These are phyloP conservation scores for Tylopilus vinaceipallidus DNA, from an alignment of 768 basidiomycete genomes.

Conservation along the genomic window DNA sequence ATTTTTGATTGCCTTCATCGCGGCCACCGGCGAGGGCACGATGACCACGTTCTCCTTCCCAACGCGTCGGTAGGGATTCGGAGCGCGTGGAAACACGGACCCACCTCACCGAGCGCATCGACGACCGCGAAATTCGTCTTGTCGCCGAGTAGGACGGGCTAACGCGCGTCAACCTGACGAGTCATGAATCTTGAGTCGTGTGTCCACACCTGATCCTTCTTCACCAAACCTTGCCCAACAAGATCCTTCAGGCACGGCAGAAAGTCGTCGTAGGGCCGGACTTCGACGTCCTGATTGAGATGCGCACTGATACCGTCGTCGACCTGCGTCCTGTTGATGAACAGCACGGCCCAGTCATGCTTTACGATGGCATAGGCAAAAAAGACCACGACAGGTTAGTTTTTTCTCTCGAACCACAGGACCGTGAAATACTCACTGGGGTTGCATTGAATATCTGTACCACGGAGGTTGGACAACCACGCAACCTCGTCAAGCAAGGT, in stretches of 20 bases:
- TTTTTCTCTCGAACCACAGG: background rate
- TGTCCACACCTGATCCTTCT: conserved; percentile 32
- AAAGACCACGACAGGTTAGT: conserved; percentile 55
- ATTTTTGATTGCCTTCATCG: conserved; percentile 82
- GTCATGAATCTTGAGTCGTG: conserved; percentile 4
- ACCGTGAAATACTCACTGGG: conserved; percentile 42
- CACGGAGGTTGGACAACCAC: conserved; percentile 92
- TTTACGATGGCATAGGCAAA: conserved; percentile 88
- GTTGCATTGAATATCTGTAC: conserved; percentile 89
- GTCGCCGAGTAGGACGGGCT: conserved; percentile 76
- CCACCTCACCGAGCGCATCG: conserved; percentile 70
- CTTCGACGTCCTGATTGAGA: conserved; percentile 59
- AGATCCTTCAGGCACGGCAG: conserved; percentile 61
- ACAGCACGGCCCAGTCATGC: conserved; percentile 55
- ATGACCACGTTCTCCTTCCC: conserved; percentile 56
- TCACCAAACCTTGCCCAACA: conserved; percentile 32
- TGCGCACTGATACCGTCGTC: conserved; percentile 40
- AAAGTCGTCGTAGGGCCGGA: conserved; percentile 69
- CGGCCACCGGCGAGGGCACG: conserved; percentile 69
- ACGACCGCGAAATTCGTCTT: conserved; percentile 82
- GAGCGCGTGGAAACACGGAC: conserved; percentile 6
- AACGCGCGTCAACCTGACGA: background rate
- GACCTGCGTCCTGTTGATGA: conserved; percentile 56
- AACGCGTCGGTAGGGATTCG: background rate
- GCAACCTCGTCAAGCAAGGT: conserved; percentile 94